Evolutionary conservation across 768 basidiomycete genomes (phyloP), one percentile per base, ranked within the genome.

Genomic region (Naematelia encephala): DNA sequence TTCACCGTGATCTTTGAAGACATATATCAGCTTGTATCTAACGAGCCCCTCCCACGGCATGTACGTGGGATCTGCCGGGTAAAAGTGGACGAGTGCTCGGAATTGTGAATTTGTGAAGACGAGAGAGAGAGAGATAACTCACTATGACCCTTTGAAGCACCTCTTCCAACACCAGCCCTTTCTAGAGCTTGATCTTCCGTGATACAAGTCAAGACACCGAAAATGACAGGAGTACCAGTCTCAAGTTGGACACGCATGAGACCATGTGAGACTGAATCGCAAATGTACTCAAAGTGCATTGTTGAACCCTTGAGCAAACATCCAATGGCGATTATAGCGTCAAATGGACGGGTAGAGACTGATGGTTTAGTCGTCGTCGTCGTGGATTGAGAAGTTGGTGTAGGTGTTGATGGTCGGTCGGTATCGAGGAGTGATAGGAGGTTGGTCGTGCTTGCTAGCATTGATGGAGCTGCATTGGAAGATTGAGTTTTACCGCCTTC

Each of bases 261-360:
- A 45, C 87, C 92, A 68, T 97, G 89, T 43, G 91, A 86, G 59
- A 97, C 93, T 61, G 86, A 85, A 70, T 97, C 91, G 78, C 84
- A 89, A 77, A 98, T 99, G 82, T 99, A 99, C 78, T 99, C 96
- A 78, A 98, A 99, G 80, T 99, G 96, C 91, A 96, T 96, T 16
- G 96, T 98, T 0, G 85, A 82, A 53, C 96, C 94, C 77, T 99
- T 99, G 82, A 99, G 96, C 75, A 99, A 86, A 34, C 94, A 91
- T 13, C 96, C 96, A 72, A 98, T 90, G 54, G 96, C 92, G 75
- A 99, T 94, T 64, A 96, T 86, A 13, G 92, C 96, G 76, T 94
- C 88, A 68, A 98, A 97, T 0, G 94, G 87, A 1, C 61, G 58
- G 3, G 70, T 73, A 19, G 73, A 69, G 34, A 67, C 56, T 19